Base-by-base conservation (phyloP, 305 asterid species). In the Solanum hybrid region DNA sequence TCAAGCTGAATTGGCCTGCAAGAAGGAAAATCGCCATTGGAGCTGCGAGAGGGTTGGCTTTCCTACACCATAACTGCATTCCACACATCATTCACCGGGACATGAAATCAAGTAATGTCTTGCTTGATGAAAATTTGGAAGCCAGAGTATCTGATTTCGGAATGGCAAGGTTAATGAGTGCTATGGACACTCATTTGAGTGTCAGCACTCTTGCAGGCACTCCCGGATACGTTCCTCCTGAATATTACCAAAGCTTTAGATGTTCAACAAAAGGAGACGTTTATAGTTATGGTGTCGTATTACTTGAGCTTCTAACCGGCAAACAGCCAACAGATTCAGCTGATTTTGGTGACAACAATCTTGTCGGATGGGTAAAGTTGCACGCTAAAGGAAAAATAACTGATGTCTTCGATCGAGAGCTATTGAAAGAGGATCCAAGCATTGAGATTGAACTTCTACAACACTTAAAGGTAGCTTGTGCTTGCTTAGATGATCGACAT, bases 71-170 rank as follows among this genome's bases (percentile, higher is more conserved):
- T 36, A 96, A 88, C 88, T 97, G 99, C 94, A 93, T 91, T 36
- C 99, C 99, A 2, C 99, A 95, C 89, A 97, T 97, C 77, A 96
- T 97, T 77, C 99, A 97, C 80, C 86, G 99, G 29, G 99, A 97
- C 90, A 96, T 97, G 99, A 97, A 97, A 89, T 97, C 99, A 31
- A 97, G 99, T 95, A 96, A 97, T 45, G 99, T 97, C 11, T 90
- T 97, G 84, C 92, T 97, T 10, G 99, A 97, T 56, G 98, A 95
- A 37, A 95, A 96, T 37, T 91, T 95, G 88, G 99, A 97, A 86
- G 98, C 99, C 2, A 88, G 98, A 86, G 99, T 97, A 8, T 97
- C 99, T 1, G 99, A 97, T 94, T 97, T 97, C 8, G 99, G 99
- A 40, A 97, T 97, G 99, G 99, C 99, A 0, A 90, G 99, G 92